Evolutionary conservation across 805 yeast species (phyloP), one percentile per base, ranked within the genome.

Genomic region (Torulaspora microellipsoides): DNA sequence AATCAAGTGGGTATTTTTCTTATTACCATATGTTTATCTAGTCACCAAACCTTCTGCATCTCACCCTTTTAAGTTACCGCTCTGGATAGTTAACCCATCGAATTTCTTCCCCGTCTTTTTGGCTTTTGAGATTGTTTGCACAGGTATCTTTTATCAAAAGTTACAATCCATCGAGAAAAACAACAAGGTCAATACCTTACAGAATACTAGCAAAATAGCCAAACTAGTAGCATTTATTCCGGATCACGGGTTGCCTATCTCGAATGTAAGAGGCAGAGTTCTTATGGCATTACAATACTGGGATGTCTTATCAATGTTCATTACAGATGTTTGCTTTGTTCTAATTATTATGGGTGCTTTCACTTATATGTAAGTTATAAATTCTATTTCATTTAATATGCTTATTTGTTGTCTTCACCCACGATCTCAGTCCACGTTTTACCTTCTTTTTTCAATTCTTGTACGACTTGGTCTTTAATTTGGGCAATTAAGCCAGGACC

Each of bases 401-500:
- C 33, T 42, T 36, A 65, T 53, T 67, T 63, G 43, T 68, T 72
- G 55, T 84, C 87, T 46, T 72, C 66, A 23, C 91, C 91, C 32
- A 86, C 71, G 39, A 88, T 81, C 61, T 87, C 78, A 64, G 72
- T 70, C 98, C 98, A 91, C 2, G 88, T 81, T 65, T 81, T 81
- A 7, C 88, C 91, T 58, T 83, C 90, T 53, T 75, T 79, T 43
- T 69, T 68, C 58, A 91, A 72, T 61, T 83, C 82, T 8, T 61
- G 61, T 13, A 76, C 70, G 37, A 83, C 68, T 55, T 80, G 86
- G 47, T 75, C 75, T 48, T 80, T 78, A 48, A 84, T 70, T 54
- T 74, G 72, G 40, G 76, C 69, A 8, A 83, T 85, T 41, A 86
- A 69, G 2, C 95, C 95, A 0, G 97, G 96, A 1, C 98, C 98